Evolutionary conservation across 768 basidiomycete species (phyloP).

Genomic region (Rhodotorula babjevae): DNA sequence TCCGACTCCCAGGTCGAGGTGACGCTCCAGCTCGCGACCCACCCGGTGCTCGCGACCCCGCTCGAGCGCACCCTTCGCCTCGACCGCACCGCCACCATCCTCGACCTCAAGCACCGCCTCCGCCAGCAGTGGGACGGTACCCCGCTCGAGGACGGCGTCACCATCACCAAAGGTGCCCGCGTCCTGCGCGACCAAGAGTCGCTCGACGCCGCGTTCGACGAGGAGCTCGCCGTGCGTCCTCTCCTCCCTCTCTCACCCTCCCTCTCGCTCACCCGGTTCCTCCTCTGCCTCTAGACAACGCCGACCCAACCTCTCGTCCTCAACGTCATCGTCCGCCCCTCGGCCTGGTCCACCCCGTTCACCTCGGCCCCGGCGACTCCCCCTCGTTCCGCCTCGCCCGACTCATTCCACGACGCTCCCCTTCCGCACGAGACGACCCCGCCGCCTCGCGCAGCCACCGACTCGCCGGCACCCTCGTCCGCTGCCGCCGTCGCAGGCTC

Average conservation of each 20-base stretch:
- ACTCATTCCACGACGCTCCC: too few relatives aligned
- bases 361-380: background rate
- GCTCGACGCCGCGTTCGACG: background rate
- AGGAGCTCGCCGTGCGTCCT: background rate
- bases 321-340: constrained; percentile 20
- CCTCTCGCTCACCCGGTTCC: background rate
- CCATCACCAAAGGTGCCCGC: constrained; percentile 14
- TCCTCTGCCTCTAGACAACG: background rate
- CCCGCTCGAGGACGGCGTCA: constrained; percentile 9
- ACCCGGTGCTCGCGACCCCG: constrained; percentile 6
- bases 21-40: constrained; percentile 1
- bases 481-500: background rate
- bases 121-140: constrained; percentile 14
- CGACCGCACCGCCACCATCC: background rate
- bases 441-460: background rate
- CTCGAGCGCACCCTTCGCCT: background rate
- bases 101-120: constrained; percentile 11
- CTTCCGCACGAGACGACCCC: background rate
- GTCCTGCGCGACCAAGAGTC: constrained; percentile 17
- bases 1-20: background rate
- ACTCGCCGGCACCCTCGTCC: background rate
- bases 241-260: background rate
- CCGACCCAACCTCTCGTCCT: background rate
- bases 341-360: constrained; percentile 24
- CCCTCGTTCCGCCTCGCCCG: background rate